phyloP scores from a whole-genome alignment of 441 rosid genomes.

The Erodium trifolium region DNA sequence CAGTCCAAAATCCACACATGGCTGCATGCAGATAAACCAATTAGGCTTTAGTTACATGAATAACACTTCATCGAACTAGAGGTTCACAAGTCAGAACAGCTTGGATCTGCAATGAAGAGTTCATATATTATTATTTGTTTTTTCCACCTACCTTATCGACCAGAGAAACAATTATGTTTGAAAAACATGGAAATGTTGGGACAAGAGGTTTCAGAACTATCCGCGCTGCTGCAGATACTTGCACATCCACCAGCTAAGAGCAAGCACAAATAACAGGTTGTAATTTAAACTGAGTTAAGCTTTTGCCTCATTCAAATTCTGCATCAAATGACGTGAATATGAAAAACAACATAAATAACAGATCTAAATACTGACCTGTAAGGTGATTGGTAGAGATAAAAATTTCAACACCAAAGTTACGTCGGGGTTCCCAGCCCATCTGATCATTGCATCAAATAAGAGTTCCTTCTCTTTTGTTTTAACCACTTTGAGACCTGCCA shows the following conservation, averaged over 20 bases:
- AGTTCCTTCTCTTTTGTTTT: conserved; percentile 34
- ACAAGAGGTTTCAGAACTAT: conserved; percentile 33
- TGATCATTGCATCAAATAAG: conserved; percentile 28
- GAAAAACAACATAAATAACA: neutral
- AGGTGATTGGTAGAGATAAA: conserved; percentile 18
- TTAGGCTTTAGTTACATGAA: neutral
- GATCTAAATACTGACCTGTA: conserved; percentile 28
- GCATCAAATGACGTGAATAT: neutral
- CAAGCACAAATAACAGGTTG: conserved; percentile 7
- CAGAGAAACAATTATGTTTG: conserved; percentile 23
- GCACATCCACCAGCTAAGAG: conserved; percentile 31
- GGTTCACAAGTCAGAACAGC: neutral
- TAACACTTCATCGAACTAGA: neutral
- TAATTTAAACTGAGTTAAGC: neutral
- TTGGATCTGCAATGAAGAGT: neutral
- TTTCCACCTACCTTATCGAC: conserved; percentile 43
- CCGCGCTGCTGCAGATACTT: conserved; percentile 25
- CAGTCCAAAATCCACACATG: conserved; percentile 39
- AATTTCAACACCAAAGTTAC: conserved; percentile 26
- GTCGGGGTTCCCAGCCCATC: conserved; percentile 47
- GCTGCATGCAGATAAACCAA: conserved; percentile 23
- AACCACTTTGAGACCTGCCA: conserved; percentile 30
- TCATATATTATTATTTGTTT: neutral
- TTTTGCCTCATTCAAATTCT: neutral
- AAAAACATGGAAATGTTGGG: conserved; percentile 36